A percentile compares a stretch with the other conserved stretches of the same genome.
Evolutionary conservation across 2,329 filamentous ascomycete genomes (phyloP).

Genomic region (Penicillium sp.): DNA sequence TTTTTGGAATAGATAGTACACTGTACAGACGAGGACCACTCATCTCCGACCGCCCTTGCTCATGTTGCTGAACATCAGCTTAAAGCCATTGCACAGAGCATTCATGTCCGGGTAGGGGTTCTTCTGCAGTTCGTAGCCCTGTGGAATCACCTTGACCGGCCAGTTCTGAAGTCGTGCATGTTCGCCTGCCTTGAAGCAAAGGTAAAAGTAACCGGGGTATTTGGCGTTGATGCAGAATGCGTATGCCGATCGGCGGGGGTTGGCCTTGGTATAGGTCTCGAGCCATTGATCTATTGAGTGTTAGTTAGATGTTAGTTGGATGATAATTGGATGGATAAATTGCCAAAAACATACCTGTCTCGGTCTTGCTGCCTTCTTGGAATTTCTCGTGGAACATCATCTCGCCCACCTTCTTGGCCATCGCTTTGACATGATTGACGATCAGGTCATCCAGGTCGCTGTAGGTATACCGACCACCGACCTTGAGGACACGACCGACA

Average conservation of each 20-base stretch:
- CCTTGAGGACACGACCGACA: constrained; percentile 78
- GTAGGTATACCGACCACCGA: constrained; percentile 86
- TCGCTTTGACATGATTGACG: constrained; percentile 93
- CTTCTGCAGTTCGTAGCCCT: constrained; percentile 86
- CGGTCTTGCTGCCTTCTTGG: constrained; percentile 72
- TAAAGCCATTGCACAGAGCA: constrained; percentile 95
- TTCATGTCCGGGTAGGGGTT: constrained; percentile 92
- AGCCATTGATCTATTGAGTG: constrained; percentile 77
- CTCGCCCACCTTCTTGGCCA: constrained; percentile 96
- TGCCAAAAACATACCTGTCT: constrained; percentile 68
- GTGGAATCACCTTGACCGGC: constrained; percentile 86
- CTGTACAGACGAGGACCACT: constrained; percentile 20
- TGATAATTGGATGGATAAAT: not conserved
- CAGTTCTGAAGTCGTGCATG: constrained; percentile 70
- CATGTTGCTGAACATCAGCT: constrained; percentile 73
- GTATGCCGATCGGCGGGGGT: constrained; percentile 89
- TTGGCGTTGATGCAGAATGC: constrained; percentile 92
- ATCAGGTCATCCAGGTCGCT: constrained; percentile 96
- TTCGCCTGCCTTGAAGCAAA: constrained; percentile 92
- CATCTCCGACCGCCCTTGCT: constrained; percentile 35
- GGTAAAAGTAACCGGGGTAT: constrained; percentile 88
- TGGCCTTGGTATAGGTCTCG: constrained; percentile 91
- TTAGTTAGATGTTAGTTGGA: not conserved
- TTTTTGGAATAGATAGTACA: constrained; percentile 19
- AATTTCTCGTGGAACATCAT: constrained; percentile 94